Evolutionary conservation across 352 stramenopile species (phyloP), one percentile per base, ranked within the genome.

Genomic region (Pythium aristosporum): DNA sequence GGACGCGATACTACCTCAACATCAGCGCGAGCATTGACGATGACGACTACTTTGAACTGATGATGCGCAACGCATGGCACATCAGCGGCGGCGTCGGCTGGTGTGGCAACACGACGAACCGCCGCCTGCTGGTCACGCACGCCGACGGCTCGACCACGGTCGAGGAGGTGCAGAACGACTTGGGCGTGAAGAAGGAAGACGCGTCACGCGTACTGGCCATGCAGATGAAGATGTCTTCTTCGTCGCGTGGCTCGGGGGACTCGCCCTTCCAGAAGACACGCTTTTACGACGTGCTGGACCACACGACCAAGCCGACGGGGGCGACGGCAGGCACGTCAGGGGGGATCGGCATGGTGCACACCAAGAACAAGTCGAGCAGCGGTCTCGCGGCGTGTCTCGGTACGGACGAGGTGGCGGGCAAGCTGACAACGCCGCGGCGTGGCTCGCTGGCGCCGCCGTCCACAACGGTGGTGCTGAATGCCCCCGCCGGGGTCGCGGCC

Each of bases 21-120:
- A 74, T 98, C 28, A 94, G 83, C 32, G 85, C 85, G 20, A 78
- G 69, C 37, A 93, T 98, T 58, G 88, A 97, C 51, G 82, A 95
- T 71, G 92, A 98, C 65, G 88, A 97, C 39, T 97, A 97, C 62
- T 98, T 97, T 62, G 89, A 97, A 73, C 71, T 94, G 47, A 95
- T 98, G 85, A 90, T 98, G 69, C 85, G 87, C 58, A 97, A 96
- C 60, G 81, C 80, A 5, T 89, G 80, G 80, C 78, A 89, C 53
- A 73, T 94, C 36, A 78, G 70, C 3, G 74, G 80, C 23, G 87
- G 80, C 16, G 21, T 72, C 12, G 78, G 80, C 25, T 77, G 68
- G 72, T 68, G 67, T 37, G 80, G 67, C 44, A 94, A 94, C 71
- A 79, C 79, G 2, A 63, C 59, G 2, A 93, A 89, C 41, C 73